Evolutionary conservation across 192 early-diverging fungal species (phyloP).

Genomic region (Geranomyces variabilis): DNA sequence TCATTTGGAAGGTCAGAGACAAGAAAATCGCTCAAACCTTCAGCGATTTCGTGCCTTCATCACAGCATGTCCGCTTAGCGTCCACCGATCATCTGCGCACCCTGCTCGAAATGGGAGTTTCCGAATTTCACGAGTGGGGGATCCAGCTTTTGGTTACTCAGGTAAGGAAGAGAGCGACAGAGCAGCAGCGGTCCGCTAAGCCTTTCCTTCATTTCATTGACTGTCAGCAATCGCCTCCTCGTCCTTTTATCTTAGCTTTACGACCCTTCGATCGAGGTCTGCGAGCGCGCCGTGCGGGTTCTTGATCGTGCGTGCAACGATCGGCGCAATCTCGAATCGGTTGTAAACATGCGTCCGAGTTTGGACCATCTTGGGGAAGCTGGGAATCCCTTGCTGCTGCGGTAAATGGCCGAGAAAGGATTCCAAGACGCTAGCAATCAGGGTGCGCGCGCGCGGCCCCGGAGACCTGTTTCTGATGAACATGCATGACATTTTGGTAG

Average conservation of each 20-base stretch:
- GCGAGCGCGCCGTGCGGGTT: conserved; percentile 67
- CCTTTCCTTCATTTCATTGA: too few relatives aligned
- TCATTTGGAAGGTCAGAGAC: too few relatives aligned
- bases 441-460: too few relatives aligned
- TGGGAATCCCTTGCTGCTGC: conserved; percentile 67
- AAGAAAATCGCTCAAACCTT: too few relatives aligned
- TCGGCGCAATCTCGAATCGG: conserved; percentile 65
- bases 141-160: conserved; percentile 72
- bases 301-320: conserved; percentile 73
- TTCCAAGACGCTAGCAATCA: too few relatives aligned
- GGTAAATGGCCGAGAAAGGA: background rate
- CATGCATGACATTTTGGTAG: background rate
- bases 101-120: conserved; percentile 58
- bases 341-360: conserved; percentile 71
- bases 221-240: too few relatives aligned
- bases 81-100: conserved; percentile 73
- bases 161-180: conserved; percentile 33
- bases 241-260: conserved; percentile 45
- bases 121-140: conserved; percentile 73
- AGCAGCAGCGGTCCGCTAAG: too few relatives aligned
- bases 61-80: conserved; percentile 61
- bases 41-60: too few relatives aligned
- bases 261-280: conserved; percentile 74
- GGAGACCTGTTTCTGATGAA: too few relatives aligned
- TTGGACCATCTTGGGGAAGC: conserved; percentile 74